Conservation (phyloP, 75 land plant genomes). For the Azolla pinnata region DNA sequence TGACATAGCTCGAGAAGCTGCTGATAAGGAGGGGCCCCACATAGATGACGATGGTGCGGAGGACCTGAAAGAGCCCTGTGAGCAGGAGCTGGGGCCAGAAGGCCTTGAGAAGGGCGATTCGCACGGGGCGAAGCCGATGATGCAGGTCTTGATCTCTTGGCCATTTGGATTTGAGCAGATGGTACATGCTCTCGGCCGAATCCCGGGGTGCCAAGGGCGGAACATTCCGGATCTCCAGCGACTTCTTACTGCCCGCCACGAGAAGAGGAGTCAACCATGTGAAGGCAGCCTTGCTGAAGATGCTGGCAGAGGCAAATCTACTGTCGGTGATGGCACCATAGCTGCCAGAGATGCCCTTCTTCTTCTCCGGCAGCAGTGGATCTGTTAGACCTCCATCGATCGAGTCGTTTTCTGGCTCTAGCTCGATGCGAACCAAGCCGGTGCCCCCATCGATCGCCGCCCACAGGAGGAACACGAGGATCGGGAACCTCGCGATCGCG, state of each 20-base stretch:
- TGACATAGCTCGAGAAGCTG: constrained; percentile 17
- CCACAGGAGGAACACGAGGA: background rate
- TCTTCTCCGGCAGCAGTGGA: background rate
- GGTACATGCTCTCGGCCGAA: constrained; percentile 6
- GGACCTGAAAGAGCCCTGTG: constrained; percentile 11
- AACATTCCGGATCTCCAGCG: constrained; percentile 11
- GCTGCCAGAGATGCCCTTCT: too few species aligned
- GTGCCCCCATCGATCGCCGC: background rate
- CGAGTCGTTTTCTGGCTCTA: background rate
- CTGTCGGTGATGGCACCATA: background rate
- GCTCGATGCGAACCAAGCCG: too few species aligned
- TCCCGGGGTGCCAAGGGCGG: constrained; percentile 11
- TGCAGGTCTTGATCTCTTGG: background rate
- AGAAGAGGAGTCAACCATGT: constrained; percentile 18
- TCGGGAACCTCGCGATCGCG: background rate
- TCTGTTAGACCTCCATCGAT: background rate
- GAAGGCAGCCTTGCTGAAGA: constrained; percentile 13
- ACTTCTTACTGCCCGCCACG: background rate
- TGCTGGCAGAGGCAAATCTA: constrained; percentile 8
- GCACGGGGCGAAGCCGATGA: constrained; percentile 9
- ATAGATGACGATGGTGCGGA: constrained; percentile 22
- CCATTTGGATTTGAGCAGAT: constrained; percentile 6
- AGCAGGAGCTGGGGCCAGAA: constrained; percentile 15
- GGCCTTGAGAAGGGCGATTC: constrained; percentile 9
- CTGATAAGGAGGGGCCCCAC: constrained; percentile 23